Evolutionary conservation across 257 asterid genomes (phyloP).

Genomic region (Avicennia marina): DNA sequence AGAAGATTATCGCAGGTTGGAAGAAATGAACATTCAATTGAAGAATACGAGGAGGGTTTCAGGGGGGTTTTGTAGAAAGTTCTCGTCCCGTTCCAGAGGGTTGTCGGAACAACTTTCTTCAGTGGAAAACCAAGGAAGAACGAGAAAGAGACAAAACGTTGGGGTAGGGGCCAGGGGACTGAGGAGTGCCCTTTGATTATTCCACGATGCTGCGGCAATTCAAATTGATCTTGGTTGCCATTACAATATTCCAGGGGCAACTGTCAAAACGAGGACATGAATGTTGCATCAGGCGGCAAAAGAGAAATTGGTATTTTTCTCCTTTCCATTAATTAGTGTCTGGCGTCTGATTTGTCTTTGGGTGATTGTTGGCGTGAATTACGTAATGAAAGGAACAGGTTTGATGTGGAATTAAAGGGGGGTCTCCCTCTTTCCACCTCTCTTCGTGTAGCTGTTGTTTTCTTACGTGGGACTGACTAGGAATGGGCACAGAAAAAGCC

Average conservation of each 20-base stretch:
- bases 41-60: background rate
- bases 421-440: background rate
- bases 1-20: too few relatives aligned
- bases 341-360: background rate
- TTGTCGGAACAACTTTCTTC: background rate
- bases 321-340: too few relatives aligned
- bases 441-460: background rate
- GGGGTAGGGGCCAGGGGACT: background rate
- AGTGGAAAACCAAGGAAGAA: conserved; percentile 11
- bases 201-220: background rate
- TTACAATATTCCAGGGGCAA: background rate
- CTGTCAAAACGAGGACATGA: too few relatives aligned
- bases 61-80: background rate
- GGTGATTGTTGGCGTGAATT: background rate
- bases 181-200: background rate
- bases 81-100: too few relatives aligned
- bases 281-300: too few relatives aligned
- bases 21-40: background rate
- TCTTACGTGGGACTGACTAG: background rate
- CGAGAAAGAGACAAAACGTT: background rate
- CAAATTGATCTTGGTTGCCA: background rate
- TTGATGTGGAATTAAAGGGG: too few relatives aligned
- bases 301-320: too few relatives aligned
- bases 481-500: background rate
- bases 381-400: background rate